Conservation (phyloP, 495 filamentous ascomycete genomes). For the Aspergillus homomorphus region DNA sequence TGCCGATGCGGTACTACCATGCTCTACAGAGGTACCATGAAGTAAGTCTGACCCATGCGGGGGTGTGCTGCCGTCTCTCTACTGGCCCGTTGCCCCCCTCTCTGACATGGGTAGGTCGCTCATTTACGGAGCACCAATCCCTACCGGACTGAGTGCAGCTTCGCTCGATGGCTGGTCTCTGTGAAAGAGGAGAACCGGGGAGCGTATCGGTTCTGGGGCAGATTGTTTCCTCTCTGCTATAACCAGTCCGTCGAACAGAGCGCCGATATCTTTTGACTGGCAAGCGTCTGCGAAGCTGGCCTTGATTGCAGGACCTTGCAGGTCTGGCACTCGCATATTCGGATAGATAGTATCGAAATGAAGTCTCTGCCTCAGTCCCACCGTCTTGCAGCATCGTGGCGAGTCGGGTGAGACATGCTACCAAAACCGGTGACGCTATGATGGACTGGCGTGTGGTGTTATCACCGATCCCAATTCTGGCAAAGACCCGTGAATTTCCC, state of each 20-base stretch:
- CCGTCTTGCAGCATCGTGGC: neutral
- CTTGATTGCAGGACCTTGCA: neutral
- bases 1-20: constrained; percentile 25
- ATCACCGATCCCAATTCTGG: constrained; percentile 7
- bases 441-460: constrained; percentile 1
- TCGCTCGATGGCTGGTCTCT: constrained; percentile 36
- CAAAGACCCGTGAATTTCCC: constrained; percentile 7
- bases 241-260: constrained; percentile 32
- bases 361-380: constrained; percentile 5
- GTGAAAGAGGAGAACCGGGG: constrained; percentile 22
- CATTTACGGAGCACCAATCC: constrained; percentile 35
- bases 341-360: constrained; percentile 5
- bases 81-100: neutral
- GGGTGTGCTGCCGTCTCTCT: neutral
- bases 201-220: constrained; percentile 35
- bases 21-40: constrained; percentile 34
- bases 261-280: constrained; percentile 19
- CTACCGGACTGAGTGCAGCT: constrained; percentile 29
- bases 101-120: constrained; percentile 28
- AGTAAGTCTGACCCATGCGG: constrained; percentile 20
- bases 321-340: neutral
- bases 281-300: neutral
- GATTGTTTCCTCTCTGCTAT: constrained; percentile 39
- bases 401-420: constrained; percentile 8
- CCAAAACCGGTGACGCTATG: constrained; percentile 6